phyloP scores from a whole-genome alignment of 2,329 filamentous ascomycete genomes.

The Chalara sp. region DNA sequence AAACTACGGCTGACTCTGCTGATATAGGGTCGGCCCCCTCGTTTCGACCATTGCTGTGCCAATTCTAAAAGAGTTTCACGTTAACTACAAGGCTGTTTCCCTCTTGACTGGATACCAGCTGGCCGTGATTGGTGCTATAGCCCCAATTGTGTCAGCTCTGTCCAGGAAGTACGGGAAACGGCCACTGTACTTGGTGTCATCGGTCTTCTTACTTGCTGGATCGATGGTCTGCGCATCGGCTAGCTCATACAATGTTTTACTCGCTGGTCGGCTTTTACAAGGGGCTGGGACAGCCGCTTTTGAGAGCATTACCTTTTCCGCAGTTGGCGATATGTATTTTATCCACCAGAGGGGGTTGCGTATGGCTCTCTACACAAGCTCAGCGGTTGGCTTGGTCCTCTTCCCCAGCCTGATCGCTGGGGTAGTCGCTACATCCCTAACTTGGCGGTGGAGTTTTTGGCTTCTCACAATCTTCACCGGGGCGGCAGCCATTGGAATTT shows the following conservation, averaged over 20 bases:
- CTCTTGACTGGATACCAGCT: conserved; percentile 13
- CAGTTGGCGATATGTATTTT: not conserved
- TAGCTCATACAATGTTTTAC: not conserved
- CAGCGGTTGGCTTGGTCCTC: not conserved
- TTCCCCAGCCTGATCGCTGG: not conserved
- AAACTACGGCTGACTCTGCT: too few relatives aligned
- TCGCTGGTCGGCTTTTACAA: not conserved
- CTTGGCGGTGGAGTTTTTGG: not conserved
- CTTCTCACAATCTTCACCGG: not conserved
- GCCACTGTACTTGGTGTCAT: conserved; percentile 1
- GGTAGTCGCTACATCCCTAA: not conserved
- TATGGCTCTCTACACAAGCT: not conserved
- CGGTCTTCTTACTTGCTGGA: not conserved
- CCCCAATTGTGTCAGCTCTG: conserved; percentile 3
- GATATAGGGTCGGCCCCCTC: too few relatives aligned
- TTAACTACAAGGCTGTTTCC: conserved; percentile 5
- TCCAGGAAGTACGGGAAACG: conserved; percentile 4
- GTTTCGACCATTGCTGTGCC: too few relatives aligned
- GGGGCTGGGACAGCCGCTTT: not conserved
- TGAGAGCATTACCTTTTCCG: not conserved
- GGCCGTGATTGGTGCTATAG: conserved; percentile 5
- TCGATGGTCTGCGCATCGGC: not conserved
- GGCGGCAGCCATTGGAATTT: not conserved
- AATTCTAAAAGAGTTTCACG: too few relatives aligned
- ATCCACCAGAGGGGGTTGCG: not conserved